These are phyloP conservation scores for Hevea brasiliensis DNA, from an alignment of 345 rosid genomes.

Conservation along the genomic window DNA sequence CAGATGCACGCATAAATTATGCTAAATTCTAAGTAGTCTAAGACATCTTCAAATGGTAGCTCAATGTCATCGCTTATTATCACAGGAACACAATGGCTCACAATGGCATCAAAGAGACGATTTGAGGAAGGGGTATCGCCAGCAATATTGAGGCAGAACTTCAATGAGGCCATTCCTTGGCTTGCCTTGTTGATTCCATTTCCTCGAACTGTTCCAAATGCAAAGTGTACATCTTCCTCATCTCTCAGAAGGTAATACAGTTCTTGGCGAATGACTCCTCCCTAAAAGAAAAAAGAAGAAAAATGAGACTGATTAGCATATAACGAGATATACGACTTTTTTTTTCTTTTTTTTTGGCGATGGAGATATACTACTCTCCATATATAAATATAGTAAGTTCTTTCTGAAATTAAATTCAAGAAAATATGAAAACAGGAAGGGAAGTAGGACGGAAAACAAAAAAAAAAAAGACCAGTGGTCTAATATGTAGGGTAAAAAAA, in stretches of 20 bases:
- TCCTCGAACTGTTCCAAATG: constrained; percentile 68
- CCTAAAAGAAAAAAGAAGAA: constrained; percentile 36
- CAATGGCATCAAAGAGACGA: constrained; percentile 88
- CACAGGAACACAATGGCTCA: constrained; percentile 85
- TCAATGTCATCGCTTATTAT: constrained; percentile 82
- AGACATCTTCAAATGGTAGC: constrained; percentile 83
- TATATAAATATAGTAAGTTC: neutral
- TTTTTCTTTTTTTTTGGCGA: no score
- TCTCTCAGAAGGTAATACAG: constrained; percentile 84
- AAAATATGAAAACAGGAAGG: neutral
- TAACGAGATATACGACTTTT: no score
- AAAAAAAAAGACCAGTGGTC: constrained; percentile 1
- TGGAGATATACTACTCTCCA: neutral
- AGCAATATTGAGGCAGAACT: constrained; percentile 85
- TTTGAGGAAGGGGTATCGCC: constrained; percentile 97
- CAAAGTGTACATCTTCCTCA: constrained; percentile 80
- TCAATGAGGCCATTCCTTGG: constrained; percentile 84
- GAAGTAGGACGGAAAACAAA: neutral
- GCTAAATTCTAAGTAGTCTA: constrained; percentile 78
- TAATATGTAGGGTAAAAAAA: neutral
- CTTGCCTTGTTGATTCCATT: constrained; percentile 65
- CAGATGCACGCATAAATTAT: constrained; percentile 64
- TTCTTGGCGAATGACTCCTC: constrained; percentile 80
- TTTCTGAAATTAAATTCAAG: neutral
- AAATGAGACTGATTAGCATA: neutral